Evolutionary conservation across 352 stramenopile genomes (phyloP), one percentile per base, ranked within the genome.

Genomic region (Phytophthora tubulina): DNA sequence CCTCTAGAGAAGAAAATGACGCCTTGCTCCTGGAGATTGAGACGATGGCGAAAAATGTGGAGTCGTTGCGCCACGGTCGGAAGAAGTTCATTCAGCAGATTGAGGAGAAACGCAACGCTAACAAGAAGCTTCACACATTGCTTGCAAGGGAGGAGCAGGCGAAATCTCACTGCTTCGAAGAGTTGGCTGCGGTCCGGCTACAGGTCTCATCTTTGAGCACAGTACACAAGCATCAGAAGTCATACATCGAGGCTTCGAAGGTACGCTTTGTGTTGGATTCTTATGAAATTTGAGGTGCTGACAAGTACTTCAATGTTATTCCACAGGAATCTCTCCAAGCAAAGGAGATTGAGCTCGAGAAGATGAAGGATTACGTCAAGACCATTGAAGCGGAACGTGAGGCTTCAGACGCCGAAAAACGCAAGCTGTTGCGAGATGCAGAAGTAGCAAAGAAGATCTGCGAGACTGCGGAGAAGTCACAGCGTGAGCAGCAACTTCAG

Each of bases 81-180:
- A 94, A 93, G 67, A 96, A 94, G 64, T 78, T 91, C 14, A 27
- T 88, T 35, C 80, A 92, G 54, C 89, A 96, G 52, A 73, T 95
- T 32, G 85, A 93, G 38, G 88, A 95, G 36, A 94, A 93, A 35
- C 85, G 89, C n/a, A 90, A 82, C 27, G 76, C 81, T 13, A 84
- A 84, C 44, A 91, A 92, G 72, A 95, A 94, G 49, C 67, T 94
- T 53, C 77, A 93, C 48, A 85, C 76, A 3, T 71, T 92, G 30
- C 46, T 92, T 27, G 77, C 86, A 14, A 91, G 86, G 41, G 84
- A 93, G 35, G 78, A 89, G 38, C 85, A 93, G 50, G 77, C 81
- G 2, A 93, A 93, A 55, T 73, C 78, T 6, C 81, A 93, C 17
- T 90, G 77, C 50, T 92, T 93, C 48, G 89, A 96, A 64, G 89